Evolutionary conservation across 2,329 filamentous ascomycete genomes (phyloP), one percentile per base, ranked within the genome.

Genomic region (Verticillium nonalfalfae): DNA sequence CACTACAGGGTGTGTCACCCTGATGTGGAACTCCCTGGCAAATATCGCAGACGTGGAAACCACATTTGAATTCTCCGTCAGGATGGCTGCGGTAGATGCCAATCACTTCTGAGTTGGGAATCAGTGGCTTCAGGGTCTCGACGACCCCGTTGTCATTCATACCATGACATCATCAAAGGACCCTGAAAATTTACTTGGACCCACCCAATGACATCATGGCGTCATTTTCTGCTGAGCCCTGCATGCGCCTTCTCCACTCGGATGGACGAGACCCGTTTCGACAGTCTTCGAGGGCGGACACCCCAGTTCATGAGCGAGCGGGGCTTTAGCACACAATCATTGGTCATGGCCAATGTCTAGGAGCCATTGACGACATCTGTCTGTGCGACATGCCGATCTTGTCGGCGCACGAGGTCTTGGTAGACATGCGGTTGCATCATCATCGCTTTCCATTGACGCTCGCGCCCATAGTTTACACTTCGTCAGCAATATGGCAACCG

Each of bases 1-100:
- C 95, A 99, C 73, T 96, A 97, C 83, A 87, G 93, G 39, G 93
- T 97, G 57, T 94, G 96, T 65, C 94, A 97, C 74, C 93, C 94
- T 0, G 91, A 97, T 64, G 84, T 94, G 61, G 90, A 93, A 65
- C 88, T 91, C 68, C 88, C 89, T n/a, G 89, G 90, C 68, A 84
- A 85, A 74, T 79, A 82, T 54, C 70, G 72, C n/a, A 70, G 74
- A 21, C 71, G 73, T 18, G 63, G 63, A 3, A 57, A 66, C 45
- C 60, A 63, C 10, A 26, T 14, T 2, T 64, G 56, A 35, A 18
- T 21, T n/a, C 3, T n/a, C 45, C 4, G 7, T 50, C 45, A 26
- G 26, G 26, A 26, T 26, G 26, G 26, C 26, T 26, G 26, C 26
- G 26, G 26, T 26, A 26, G 26, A 26, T 10, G 7, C 13, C 35